Evolutionary conservation across 2,329 filamentous ascomycete genomes (phyloP).

Genomic region (Colletotrichum aenigma): DNA sequence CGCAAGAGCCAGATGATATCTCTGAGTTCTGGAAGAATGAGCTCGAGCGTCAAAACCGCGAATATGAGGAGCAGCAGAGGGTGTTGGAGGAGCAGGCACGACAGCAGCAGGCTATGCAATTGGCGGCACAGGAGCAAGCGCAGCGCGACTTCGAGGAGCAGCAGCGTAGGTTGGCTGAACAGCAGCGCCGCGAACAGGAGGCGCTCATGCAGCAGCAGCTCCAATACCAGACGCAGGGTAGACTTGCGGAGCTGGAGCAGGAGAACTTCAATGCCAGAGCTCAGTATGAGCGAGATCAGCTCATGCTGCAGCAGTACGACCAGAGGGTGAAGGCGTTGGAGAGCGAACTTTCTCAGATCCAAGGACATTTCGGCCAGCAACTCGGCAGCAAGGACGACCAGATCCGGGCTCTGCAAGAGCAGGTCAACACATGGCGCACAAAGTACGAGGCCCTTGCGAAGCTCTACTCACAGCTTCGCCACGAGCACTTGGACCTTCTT

Average conservation of each 20-base stretch:
- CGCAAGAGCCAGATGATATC: constrained; percentile 90
- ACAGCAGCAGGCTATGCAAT: constrained; percentile 78
- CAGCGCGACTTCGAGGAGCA: constrained; percentile 98
- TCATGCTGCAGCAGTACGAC: constrained; percentile 97
- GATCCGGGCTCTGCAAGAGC: constrained; percentile 89
- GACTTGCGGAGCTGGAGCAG: constrained; percentile 92
- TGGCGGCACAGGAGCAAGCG: constrained; percentile 81
- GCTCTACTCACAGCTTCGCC: constrained; percentile 92
- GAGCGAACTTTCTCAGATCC: constrained; percentile 81
- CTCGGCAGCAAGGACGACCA: constrained; percentile 91
- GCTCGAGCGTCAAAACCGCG: constrained; percentile 86
- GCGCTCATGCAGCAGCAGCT: constrained; percentile 87
- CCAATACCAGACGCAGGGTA: constrained; percentile 91
- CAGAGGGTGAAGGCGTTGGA: constrained; percentile 92
- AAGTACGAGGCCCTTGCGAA: constrained; percentile 98
- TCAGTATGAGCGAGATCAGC: constrained; percentile 95
- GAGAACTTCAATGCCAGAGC: constrained; percentile 94
- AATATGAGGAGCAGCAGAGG: constrained; percentile 93
- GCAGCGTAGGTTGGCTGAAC: constrained; percentile 84
- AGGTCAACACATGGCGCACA: constrained; percentile 95
- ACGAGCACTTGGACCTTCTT: constrained; percentile 92
- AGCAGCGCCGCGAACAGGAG: constrained; percentile 89
- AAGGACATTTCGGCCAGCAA: constrained; percentile 84
- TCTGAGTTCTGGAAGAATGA: constrained; percentile 98
- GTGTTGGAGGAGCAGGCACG: constrained; percentile 88